Percentiles rank a stretch among this genome's conserved stretches.
These are phyloP conservation scores for Penstemon barbatus DNA, from an alignment of 257 asterid genomes.

Conservation along the genomic window DNA sequence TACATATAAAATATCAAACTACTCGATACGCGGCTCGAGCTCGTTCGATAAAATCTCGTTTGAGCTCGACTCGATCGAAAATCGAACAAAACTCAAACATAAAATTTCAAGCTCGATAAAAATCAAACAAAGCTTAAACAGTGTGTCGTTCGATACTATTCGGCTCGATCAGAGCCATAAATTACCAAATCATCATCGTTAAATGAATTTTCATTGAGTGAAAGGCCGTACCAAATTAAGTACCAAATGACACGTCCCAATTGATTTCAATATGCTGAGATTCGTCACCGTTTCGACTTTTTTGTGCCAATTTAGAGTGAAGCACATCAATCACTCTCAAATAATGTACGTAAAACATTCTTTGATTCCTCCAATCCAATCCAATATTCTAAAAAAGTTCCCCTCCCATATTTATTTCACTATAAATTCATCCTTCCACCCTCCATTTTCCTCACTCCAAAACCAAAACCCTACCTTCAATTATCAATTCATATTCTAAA, in stretches of 20 bases:
- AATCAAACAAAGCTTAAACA: no score
- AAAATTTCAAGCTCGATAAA: no score
- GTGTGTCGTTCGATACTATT: no score
- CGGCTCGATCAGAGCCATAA: no score
- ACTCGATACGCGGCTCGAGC: no score
- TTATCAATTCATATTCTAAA: not conserved
- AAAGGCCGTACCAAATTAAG: slow-evolving; percentile 27
- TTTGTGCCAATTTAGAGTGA: not conserved
- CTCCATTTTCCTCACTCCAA: slow-evolving; percentile 49
- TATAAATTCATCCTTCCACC: slow-evolving; percentile 38
- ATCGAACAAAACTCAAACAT: no score
- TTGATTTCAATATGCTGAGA: slow-evolving; percentile 61
- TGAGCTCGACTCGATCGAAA: no score
- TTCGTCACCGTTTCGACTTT: slow-evolving; percentile 44
- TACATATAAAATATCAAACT: no score
- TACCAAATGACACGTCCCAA: slow-evolving; percentile 37
- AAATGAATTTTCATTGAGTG: not conserved
- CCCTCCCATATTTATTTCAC: slow-evolving; percentile 16
- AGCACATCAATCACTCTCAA: slow-evolving; percentile 41
- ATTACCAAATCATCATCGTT: not conserved
- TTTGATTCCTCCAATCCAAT: not conserved
- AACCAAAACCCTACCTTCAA: slow-evolving; percentile 21
- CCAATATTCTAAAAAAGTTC: slow-evolving; percentile 26
- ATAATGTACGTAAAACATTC: not conserved
- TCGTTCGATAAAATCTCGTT: no score